These are phyloP conservation scores for Fusarium tjaetaba DNA, from an alignment of 2,329 filamentous ascomycete genomes.

Conservation along the genomic window DNA sequence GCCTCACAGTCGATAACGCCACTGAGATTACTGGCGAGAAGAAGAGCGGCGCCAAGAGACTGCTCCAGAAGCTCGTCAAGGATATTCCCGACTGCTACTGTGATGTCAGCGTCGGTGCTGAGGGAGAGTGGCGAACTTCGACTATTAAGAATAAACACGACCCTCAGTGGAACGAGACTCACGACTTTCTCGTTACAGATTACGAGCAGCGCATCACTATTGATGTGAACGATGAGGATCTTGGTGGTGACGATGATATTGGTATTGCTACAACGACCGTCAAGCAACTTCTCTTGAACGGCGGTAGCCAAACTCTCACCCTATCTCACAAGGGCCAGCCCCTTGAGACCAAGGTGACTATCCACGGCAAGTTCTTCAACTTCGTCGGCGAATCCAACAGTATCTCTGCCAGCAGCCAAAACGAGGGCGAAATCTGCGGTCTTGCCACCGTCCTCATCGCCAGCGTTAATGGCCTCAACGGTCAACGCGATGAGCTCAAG, in stretches of 20 bases:
- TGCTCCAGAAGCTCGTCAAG: slow-evolving; percentile 38
- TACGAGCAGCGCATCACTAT: slow-evolving; percentile 38
- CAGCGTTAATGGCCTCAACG: slow-evolving; percentile 23
- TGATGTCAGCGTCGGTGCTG: slow-evolving; percentile 36
- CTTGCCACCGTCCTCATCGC: slow-evolving; percentile 40
- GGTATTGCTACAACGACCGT: slow-evolving; percentile 36
- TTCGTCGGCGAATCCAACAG: slow-evolving; percentile 35
- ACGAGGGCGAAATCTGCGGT: slow-evolving; percentile 39
- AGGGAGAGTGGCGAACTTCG: slow-evolving; percentile 40
- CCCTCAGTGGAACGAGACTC: slow-evolving; percentile 41
- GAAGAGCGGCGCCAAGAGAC: slow-evolving; percentile 38
- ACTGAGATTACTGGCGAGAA: slow-evolving; percentile 37
- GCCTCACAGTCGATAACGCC: slow-evolving; percentile 36
- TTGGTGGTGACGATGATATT: slow-evolving; percentile 40
- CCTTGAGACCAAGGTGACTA: slow-evolving; percentile 31
- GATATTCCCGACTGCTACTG: slow-evolving; percentile 41
- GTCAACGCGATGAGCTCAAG: slow-evolving; percentile 42
- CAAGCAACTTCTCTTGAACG: slow-evolving; percentile 36
- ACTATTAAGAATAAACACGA: slow-evolving; percentile 42
- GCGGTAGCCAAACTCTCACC: slow-evolving; percentile 32
- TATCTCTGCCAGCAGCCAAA: slow-evolving; percentile 20
- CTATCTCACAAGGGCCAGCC: slow-evolving; percentile 36
- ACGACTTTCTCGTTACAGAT: slow-evolving; percentile 42
- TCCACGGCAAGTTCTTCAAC: slow-evolving; percentile 38
- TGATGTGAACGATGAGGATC: slow-evolving; percentile 37